phyloP scores from a whole-genome alignment of 768 basidiomycete genomes.

The Glaciozyma antarctica region DNA sequence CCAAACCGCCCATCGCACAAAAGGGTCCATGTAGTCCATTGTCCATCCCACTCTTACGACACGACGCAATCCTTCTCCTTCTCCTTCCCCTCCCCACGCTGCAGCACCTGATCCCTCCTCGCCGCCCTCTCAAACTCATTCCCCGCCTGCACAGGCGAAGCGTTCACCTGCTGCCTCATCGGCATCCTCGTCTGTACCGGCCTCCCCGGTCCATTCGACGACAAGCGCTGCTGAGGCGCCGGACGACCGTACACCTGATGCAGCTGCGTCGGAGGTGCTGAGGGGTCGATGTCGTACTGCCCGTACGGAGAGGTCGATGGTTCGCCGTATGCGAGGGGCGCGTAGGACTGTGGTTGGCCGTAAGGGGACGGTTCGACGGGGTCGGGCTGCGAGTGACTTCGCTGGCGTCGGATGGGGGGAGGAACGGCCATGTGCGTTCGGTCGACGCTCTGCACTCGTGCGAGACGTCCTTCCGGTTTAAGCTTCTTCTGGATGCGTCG shows the following conservation, averaged over 20 bases:
- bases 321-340: slow-evolving; percentile 29
- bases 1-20: not conserved
- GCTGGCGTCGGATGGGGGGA: slow-evolving; percentile 18
- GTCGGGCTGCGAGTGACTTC: slow-evolving; percentile 22
- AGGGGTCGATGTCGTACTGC: not conserved
- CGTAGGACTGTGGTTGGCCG: slow-evolving; percentile 1
- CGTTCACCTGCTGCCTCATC: slow-evolving; percentile 11
- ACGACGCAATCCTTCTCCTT: slow-evolving; percentile 78
- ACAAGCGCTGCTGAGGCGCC: not conserved
- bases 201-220: slow-evolving; percentile 33
- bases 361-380: slow-evolving; percentile 3
- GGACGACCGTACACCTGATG: not conserved
- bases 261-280: not conserved
- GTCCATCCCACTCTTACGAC: slow-evolving; percentile 47
- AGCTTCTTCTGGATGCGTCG: not conserved
- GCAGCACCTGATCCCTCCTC: slow-evolving; percentile 20
- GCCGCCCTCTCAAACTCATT: slow-evolving; percentile 6
- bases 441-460: not conserved
- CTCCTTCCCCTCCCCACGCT: slow-evolving; percentile 37
- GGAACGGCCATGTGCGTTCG: not conserved
- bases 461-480: not conserved
- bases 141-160: not conserved
- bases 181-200: slow-evolving; percentile 43
- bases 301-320: not conserved
- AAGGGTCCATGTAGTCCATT: not conserved